Base-by-base conservation (phyloP, 2,329 filamentous ascomycete genomes). In the Neonectria neomacrospora region DNA sequence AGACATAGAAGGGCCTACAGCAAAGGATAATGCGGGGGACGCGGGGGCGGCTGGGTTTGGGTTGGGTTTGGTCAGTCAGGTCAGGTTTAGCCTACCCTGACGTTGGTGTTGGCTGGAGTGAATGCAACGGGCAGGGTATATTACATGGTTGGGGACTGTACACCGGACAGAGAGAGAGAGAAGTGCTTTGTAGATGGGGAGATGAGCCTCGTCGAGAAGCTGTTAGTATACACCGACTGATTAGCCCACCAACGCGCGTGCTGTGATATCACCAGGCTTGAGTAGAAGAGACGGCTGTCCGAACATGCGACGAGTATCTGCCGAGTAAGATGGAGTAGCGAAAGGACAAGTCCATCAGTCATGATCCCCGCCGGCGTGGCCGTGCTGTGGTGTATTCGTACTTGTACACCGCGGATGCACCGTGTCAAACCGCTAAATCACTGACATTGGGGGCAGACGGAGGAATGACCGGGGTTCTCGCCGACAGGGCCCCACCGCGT, bases 391-490 rank as follows among this genome's bases (percentile, higher is more conserved):
- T 32, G 30, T 32, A 37, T 37, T 37, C 34, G 34, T 16, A 37
- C 34, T 37, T 16, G 34, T 37, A 16, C 14, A 37, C 12, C 3
- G 14, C 16, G 16, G 14, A n/a, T 37, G 32, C 12, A 37, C n/a
- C 34, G 14, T 37, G 5, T 34, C 12, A 34, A 34, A 34, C 12
- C 32, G 6, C 20, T 3, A 20, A 22, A 18, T 18, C n/a, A 23
- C 37, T 41, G 37, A 44, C 34, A 45, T 61, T 61, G 62, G 58
- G 62, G 62, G 58, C 53, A 57, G 28, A 54, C 47, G 44, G 32
- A 54, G 22, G 14, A 34, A 11, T 12, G 52, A 50, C 65, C 70
- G 70, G 70, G 67, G 58, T 72, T 72, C 70, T 72, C 63, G 11
- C 70, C 70, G 70, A 69, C 54, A 30, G 22, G 60, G 30, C 54